A percentile compares a stretch with the other conserved stretches of the same genome.
phyloP scores from a whole-genome alignment of 192 early-diverging fungal species.

The Coemansia pectinata region DNA sequence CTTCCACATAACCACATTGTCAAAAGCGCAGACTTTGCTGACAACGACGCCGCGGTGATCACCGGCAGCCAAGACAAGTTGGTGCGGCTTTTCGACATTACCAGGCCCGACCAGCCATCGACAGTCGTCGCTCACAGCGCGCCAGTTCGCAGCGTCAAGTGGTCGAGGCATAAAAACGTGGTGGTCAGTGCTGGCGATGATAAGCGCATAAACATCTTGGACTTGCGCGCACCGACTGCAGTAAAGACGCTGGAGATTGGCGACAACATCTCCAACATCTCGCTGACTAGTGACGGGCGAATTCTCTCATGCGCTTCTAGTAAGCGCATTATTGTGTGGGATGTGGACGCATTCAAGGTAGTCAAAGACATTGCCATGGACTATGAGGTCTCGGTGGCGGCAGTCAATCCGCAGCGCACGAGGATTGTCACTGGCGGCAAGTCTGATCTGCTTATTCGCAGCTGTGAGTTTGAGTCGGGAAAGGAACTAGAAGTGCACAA shows the following conservation, averaged over 20 bases:
- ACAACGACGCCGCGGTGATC: constrained; percentile 62
- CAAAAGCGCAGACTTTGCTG: constrained; percentile 79
- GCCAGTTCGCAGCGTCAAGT: constrained; percentile 41
- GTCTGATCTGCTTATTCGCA: constrained; percentile 81
- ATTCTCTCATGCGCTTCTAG: constrained; percentile 79
- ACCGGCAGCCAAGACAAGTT: constrained; percentile 85
- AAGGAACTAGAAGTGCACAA: constrained; percentile 81
- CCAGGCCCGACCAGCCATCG: constrained; percentile 34
- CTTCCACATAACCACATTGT: constrained; percentile 83
- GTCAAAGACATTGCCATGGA: constrained; percentile 60
- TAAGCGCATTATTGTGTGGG: constrained; percentile 72
- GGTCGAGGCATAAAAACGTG: constrained; percentile 50
- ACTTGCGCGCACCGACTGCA: constrained; percentile 67
- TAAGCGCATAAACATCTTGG: constrained; percentile 63
- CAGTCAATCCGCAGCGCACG: constrained; percentile 76
- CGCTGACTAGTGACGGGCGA: constrained; percentile 71
- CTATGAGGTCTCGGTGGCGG: constrained; percentile 75
- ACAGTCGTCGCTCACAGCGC: constrained; percentile 40
- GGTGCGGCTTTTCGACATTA: constrained; percentile 79
- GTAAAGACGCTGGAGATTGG: constrained; percentile 62
- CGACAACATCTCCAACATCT: constrained; percentile 69
- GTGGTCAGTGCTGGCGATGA: constrained; percentile 66
- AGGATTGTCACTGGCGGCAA: constrained; percentile 80
- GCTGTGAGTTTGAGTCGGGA: constrained; percentile 78
- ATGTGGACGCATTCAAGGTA: constrained; percentile 64